Evolutionary conservation across 2,329 filamentous ascomycete genomes (phyloP), one percentile per base, ranked within the genome.

Genomic region (Moelleriella libera): DNA sequence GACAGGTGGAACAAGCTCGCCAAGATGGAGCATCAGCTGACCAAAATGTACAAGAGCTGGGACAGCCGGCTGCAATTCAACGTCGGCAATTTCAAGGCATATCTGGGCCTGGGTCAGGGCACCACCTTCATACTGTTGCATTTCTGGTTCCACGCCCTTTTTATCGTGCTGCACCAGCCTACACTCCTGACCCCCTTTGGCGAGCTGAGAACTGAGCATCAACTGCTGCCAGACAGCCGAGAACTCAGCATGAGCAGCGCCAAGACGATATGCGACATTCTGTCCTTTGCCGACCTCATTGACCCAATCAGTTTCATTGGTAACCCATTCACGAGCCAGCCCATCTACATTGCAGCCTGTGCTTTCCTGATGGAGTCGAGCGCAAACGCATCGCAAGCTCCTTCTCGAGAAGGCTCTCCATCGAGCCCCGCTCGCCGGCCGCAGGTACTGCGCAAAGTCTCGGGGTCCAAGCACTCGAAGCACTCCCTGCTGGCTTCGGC

Each of bases 311-410:
- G 87, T 55, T 87, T 89, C 48, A 82, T 89, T 34, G 86, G 87
- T 1, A 94, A 92, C 50, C 88, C 88, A 0, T 94, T 94, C 54
- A 92, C 86, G 0, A 88, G 84, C 44, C 88, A 94, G 62, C 88
- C 88, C 0, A 94, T 94, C 58, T 94, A 94, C 56, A 90, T 94
- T 50, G 88, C 88, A 1, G 88, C 87, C 1, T 94, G 87, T 58
- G 88, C 88, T 0, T 94, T 94, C 55, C 68, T 94, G 12, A 87
- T 88, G 67, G 88, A 94, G 59, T 87, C 85, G 5, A 81, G 79
- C 4, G 76, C 83, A 11, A 82, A 80, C 51, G 81, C 82, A 28
- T 83, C 83, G 0, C 78, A 55, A 32, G 81, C 49, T 71, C 80
- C 21, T 61, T 82, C 30, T 0, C 72, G 79, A 47, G 77, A 80